Evolutionary conservation across 2,329 filamentous ascomycete genomes (phyloP).

Genomic region (Alternaria viburni): DNA sequence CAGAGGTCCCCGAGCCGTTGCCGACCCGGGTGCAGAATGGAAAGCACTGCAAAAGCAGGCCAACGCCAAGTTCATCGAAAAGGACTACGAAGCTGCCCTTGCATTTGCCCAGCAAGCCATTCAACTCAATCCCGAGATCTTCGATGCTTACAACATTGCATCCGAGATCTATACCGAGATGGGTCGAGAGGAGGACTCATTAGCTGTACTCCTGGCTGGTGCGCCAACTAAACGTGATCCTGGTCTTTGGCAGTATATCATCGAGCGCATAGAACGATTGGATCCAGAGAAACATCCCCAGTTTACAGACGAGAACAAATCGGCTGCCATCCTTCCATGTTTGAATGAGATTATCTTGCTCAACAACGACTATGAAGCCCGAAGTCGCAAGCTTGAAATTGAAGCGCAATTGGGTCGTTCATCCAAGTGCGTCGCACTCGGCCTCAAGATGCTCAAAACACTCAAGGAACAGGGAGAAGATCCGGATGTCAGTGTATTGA

Average conservation of each 20-base stretch:
- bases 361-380: conserved; percentile 60
- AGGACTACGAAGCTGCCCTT: conserved; percentile 61
- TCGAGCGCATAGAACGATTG: conserved; percentile 59
- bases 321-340: conserved; percentile 37
- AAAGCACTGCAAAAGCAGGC: conserved; percentile 71
- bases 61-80: conserved; percentile 69
- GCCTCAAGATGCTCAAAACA: conserved; percentile 61
- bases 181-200: conserved; percentile 63
- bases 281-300: conserved; percentile 44
- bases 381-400: conserved; percentile 62
- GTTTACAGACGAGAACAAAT: conserved; percentile 37
- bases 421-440: conserved; percentile 45
- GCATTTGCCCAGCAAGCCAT: conserved; percentile 43
- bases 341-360: conserved; percentile 59
- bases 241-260: conserved; percentile 64
- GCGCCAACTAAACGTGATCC: conserved; percentile 64
- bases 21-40: conserved; percentile 74
- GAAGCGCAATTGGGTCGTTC: conserved; percentile 55
- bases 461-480: conserved; percentile 51
- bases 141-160: conserved; percentile 65
- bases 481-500: conserved; percentile 59
- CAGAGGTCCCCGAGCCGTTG: conserved; percentile 60
- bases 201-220: conserved; percentile 63
- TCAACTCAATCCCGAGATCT: conserved; percentile 65
- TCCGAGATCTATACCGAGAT: conserved; percentile 64